A percentile compares a stretch with the other conserved stretches of the same genome.
Conservation (phyloP, 2,329 filamentous ascomycete species). For the Botrytis medusae region DNA sequence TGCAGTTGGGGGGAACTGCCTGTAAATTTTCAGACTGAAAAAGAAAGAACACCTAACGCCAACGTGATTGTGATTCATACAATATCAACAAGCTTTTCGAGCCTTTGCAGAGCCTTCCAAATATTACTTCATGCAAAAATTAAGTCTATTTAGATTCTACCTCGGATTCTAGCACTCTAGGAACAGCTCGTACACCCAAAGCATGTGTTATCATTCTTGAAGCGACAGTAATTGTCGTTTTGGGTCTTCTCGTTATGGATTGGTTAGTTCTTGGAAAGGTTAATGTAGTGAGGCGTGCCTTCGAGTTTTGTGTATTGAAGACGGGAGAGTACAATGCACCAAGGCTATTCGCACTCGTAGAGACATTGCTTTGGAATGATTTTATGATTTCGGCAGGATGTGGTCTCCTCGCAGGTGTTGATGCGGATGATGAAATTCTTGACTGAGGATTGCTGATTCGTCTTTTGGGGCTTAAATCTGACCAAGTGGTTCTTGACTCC, state of each 20-base stretch:
- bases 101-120: not conserved
- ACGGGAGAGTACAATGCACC: not conserved
- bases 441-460: not conserved
- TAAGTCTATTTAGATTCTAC: not conserved
- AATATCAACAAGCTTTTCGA: not conserved
- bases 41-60: not conserved
- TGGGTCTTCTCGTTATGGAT: not conserved
- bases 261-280: not conserved
- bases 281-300: not conserved
- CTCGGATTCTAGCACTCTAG: not conserved
- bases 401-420: not conserved
- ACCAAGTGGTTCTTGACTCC: too few relatives aligned
- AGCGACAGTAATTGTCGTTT: not conserved
- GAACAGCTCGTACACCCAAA: not conserved
- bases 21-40: not conserved
- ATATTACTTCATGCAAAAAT: not conserved
- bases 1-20: not conserved
- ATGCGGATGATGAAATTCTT: not conserved
- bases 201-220: conserved; percentile 7
- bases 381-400: conserved; percentile 1
- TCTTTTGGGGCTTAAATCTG: not conserved
- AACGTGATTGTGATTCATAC: not conserved
- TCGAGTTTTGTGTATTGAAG: not conserved
- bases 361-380: not conserved
- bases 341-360: not conserved